Evolutionary conservation across 495 filamentous ascomycete species (phyloP).

Genomic region (Durotheca rogersii): DNA sequence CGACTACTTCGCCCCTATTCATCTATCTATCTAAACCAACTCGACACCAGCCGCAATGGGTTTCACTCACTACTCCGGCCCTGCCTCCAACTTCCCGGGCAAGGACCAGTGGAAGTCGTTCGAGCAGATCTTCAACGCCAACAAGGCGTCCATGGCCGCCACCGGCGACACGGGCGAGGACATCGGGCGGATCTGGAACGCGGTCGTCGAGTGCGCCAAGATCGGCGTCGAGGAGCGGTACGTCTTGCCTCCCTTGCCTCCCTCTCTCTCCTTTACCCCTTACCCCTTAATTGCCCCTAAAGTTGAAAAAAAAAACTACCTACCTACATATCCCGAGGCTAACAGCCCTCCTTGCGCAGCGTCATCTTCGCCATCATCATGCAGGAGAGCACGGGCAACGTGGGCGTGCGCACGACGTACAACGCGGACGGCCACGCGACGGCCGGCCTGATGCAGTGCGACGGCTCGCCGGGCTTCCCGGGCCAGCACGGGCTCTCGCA

Average conservation of each 20-base stretch:
- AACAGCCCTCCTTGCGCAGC: too few species aligned
- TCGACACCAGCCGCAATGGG: constrained; percentile 18
- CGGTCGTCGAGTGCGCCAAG: constrained; percentile 35
- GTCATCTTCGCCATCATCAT: constrained; percentile 49
- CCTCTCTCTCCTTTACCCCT: not conserved
- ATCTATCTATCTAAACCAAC: not conserved
- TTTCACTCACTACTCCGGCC: constrained; percentile 38
- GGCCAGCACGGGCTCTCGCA: constrained; percentile 36
- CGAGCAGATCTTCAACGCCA: constrained; percentile 42
- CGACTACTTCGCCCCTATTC: too few species aligned
- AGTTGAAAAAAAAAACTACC: not conserved
- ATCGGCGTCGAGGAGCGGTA: constrained; percentile 44
- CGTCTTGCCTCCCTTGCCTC: not conserved
- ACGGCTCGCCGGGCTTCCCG: constrained; percentile 33
- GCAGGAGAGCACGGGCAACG: constrained; percentile 46
- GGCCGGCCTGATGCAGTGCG: constrained; percentile 43
- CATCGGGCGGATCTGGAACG: constrained; percentile 38
- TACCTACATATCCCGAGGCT: too few species aligned
- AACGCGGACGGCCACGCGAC: constrained; percentile 37
- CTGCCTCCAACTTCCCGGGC: constrained; percentile 38
- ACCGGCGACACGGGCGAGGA: constrained; percentile 39
- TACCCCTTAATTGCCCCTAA: not conserved
- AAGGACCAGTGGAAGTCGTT: constrained; percentile 39
- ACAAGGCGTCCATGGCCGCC: constrained; percentile 37
- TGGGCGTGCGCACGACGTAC: constrained; percentile 40